Base-by-base conservation (phyloP, 2,329 filamentous ascomycete species). In the Byssochlamys sp. region DNA sequence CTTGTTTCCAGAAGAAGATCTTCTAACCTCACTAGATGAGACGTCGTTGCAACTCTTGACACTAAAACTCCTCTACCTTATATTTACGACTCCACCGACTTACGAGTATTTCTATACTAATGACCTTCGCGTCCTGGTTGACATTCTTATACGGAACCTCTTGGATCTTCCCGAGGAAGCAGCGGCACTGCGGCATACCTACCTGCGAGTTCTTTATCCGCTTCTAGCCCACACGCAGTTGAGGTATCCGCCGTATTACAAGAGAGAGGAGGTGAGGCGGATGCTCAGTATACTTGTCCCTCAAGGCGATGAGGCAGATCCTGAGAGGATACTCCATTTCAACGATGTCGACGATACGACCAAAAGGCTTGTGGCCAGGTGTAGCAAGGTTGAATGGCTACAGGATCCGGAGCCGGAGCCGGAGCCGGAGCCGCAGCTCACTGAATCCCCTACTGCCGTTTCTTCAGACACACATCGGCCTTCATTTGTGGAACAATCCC, bases 41-140 rank as follows among this genome's bases (percentile, higher is more conserved):
- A 95, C 94, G 0, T 92, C 91, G 1, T 82, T 96, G 39, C 95
- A 99, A 73, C 81, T 99, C 27, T 82, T 99, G n/a, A 97, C 97
- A 59, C 80, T 99, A 49, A 99, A 99, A 74, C 83, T 96, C 3
- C 80, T 99, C 28, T 99, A 97, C 73, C 84, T 99, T 35, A 81
- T 99, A 9, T 99, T 99, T 74, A 96, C 91, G 3, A 97, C 90
- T 9, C 85, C 85, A 57, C 84, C 88, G 14, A 99, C 94, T 0
- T 90, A 94, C 71, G 94, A 99, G 75, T 99, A 97, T 74, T 99
- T 99, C 70, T 99, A 97, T 73, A 96, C 91, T 28, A 99, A 99
- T 70, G 94, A 99, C 68, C 80, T 99, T 29, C 89, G 90, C 58
- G 94, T 99, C 3, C 82, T 99, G 14, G 81, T 97, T 52, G 94